phyloP scores from a whole-genome alignment of 306 rosid species.

The Pterocarpus macrocarpus region DNA sequence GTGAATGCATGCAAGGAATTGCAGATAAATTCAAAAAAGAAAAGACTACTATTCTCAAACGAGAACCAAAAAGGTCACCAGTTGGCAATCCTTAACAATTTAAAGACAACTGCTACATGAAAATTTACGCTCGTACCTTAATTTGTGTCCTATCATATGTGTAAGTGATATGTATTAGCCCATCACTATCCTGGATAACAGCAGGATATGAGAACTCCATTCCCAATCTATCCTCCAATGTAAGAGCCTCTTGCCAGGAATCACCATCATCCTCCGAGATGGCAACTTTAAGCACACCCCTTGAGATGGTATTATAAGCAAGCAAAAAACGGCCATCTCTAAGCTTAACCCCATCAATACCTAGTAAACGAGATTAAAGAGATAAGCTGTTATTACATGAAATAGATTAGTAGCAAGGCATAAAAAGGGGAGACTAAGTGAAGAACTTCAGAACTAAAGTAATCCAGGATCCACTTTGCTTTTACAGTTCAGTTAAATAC shows the following conservation, averaged over 20 bases:
- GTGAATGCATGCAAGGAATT: conserved; percentile 11
- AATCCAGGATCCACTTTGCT: conserved; percentile 29
- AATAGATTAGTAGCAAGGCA: conserved; percentile 1
- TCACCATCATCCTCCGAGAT: conserved; percentile 88
- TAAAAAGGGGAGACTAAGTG: background rate
- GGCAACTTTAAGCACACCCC: conserved; percentile 85
- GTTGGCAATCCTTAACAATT: background rate
- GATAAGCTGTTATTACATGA: background rate
- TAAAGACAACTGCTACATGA: conserved; percentile 30
- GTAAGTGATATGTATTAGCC: conserved; percentile 76
- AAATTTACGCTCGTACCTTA: conserved; percentile 64
- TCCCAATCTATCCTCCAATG: conserved; percentile 73
- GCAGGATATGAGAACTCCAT: conserved; percentile 97
- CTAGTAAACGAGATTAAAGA: conserved; percentile 46
- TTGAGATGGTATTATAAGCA: conserved; percentile 76
- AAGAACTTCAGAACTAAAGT: conserved; percentile 27
- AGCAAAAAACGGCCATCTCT: conserved; percentile 78
- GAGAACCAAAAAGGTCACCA: background rate
- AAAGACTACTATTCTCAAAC: conserved; percentile 11
- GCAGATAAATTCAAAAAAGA: conserved; percentile 17
- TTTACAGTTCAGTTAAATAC: background rate
- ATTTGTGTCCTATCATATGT: conserved; percentile 85
- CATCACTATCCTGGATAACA: conserved; percentile 86
- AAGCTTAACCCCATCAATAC: conserved; percentile 93
- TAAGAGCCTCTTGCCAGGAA: conserved; percentile 75